phyloP scores from a whole-genome alignment of 257 asterid species.

The Lycium ferocissimum region DNA sequence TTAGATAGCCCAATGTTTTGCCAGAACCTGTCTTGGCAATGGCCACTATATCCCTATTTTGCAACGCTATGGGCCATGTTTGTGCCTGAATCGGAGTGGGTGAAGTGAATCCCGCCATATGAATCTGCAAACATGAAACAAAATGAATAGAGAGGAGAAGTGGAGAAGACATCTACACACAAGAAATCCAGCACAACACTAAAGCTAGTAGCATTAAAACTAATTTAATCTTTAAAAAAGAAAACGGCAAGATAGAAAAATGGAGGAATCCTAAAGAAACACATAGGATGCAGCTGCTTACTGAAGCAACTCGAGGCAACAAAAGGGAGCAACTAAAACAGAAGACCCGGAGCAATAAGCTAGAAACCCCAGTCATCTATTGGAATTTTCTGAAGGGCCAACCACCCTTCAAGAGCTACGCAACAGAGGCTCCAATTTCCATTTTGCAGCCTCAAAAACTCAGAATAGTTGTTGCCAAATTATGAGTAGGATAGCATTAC shows the following conservation, averaged over 20 bases:
- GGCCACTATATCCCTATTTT: conserved; percentile 84
- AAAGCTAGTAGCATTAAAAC: conserved; percentile 25
- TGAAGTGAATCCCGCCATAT: conserved; percentile 81
- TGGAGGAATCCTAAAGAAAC: conserved; percentile 56
- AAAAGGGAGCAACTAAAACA: conserved; percentile 88
- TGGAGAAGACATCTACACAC: conserved; percentile 31
- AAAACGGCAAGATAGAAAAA: conserved; percentile 29
- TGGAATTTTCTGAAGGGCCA: conserved; percentile 71
- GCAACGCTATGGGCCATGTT: conserved; percentile 94
- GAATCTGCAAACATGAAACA: conserved; percentile 60
- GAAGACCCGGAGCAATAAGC: conserved; percentile 83
- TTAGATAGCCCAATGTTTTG: conserved; percentile 89
- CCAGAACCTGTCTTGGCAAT: conserved; percentile 99
- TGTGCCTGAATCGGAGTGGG: conserved; percentile 99
- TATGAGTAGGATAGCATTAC: conserved; percentile 86
- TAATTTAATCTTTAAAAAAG: conserved; percentile 29
- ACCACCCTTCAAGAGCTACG: conserved; percentile 86
- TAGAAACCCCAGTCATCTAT: conserved; percentile 84
- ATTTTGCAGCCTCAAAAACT: conserved; percentile 97
- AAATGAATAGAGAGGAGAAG: conserved; percentile 34
- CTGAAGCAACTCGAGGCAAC: conserved; percentile 97
- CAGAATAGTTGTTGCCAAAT: conserved; percentile 77
- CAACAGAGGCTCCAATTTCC: conserved; percentile 91
- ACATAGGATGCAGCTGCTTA: conserved; percentile 87
- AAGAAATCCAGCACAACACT: conserved; percentile 22